phyloP scores from a whole-genome alignment of 139 green algal species.

The Micromonas commoda region DNA sequence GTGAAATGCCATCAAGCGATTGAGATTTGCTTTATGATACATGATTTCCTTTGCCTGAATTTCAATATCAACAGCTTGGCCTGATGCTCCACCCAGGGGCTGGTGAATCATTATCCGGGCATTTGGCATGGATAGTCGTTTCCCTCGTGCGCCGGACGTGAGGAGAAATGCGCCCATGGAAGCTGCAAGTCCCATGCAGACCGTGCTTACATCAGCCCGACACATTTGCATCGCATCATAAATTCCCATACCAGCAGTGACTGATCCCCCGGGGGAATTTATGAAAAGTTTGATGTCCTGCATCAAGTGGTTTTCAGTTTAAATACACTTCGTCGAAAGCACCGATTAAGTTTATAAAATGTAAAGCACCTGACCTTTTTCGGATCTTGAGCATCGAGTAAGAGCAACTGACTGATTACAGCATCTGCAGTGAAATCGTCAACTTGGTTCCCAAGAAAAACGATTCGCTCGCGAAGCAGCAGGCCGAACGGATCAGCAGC shows the following conservation, averaged over 20 bases:
- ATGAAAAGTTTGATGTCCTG: conserved; percentile 99
- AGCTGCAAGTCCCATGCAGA: conserved; percentile 96
- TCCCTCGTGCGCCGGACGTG: conserved; percentile 77
- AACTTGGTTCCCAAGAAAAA: conserved; percentile 94
- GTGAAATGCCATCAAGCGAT: conserved; percentile 91
- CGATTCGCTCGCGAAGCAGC: conserved; percentile 85
- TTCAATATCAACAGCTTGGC: conserved; percentile 76
- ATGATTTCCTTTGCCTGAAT: conserved; percentile 98
- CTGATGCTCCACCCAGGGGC: conserved; percentile 90
- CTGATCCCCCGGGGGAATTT: conserved; percentile 95
- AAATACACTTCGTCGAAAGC: no score
- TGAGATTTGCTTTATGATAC: conserved; percentile 98
- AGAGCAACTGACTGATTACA: conserved; percentile 91
- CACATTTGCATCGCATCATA: conserved; percentile 94
- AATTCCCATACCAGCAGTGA: conserved; percentile 97
- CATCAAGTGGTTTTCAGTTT: no score
- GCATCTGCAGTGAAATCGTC: conserved; percentile 94
- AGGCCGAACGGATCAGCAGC: conserved; percentile 82
- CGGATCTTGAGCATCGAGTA: conserved; percentile 89
- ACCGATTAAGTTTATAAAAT: not conserved
- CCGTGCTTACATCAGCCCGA: conserved; percentile 75
- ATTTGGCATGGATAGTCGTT: conserved; percentile 97
- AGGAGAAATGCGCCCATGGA: conserved; percentile 99
- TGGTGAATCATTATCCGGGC: conserved; percentile 99
- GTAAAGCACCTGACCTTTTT: conserved; percentile 53